Evolutionary conservation across 768 basidiomycete genomes (phyloP).

Genomic region (Boletales sp.): DNA sequence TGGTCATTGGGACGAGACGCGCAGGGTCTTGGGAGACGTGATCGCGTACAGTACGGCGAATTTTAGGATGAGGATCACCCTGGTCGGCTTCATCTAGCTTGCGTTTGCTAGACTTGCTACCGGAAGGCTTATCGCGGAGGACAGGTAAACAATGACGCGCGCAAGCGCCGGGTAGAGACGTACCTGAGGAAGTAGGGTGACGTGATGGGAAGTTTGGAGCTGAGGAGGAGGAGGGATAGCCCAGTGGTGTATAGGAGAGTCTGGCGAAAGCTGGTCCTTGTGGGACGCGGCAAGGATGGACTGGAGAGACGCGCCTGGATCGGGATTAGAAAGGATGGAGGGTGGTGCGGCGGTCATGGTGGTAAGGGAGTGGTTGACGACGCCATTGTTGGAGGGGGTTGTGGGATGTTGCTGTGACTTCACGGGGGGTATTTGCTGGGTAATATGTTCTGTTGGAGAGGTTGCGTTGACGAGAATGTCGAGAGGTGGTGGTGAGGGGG

Average conservation of each 20-base stretch:
- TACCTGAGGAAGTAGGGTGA: constrained; percentile 39
- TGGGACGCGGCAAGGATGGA: constrained; percentile 34
- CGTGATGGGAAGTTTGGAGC: constrained; percentile 28
- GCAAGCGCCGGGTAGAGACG: constrained; percentile 27
- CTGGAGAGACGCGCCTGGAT: constrained; percentile 38
- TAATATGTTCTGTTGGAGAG: constrained; percentile 23
- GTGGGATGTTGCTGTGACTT: constrained; percentile 21
- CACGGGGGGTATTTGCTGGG: constrained; percentile 31
- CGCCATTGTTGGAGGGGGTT: constrained; percentile 23
- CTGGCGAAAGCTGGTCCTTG: constrained; percentile 31
- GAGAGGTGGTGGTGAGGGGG: constrained; percentile 40
- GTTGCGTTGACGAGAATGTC: constrained; percentile 35
- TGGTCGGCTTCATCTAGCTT: constrained; percentile 65
- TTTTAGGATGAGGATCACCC: constrained; percentile 68
- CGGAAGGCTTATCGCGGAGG: constrained; percentile 23
- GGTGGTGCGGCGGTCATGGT: constrained; percentile 29
- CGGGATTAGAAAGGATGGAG: constrained; percentile 36
- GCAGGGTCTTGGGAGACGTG: constrained; percentile 73
- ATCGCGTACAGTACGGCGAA: constrained; percentile 80
- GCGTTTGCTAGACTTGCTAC: constrained; percentile 58
- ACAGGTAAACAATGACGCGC: constrained; percentile 24
- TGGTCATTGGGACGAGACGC: constrained; percentile 84
- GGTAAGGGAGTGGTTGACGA: constrained; percentile 27
- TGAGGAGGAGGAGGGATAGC: constrained; percentile 28
- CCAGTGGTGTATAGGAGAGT: constrained; percentile 38